Evolutionary conservation across 257 asterid species (phyloP), one percentile per base, ranked within the genome.

Genomic region (Hygrophila difformis): DNA sequence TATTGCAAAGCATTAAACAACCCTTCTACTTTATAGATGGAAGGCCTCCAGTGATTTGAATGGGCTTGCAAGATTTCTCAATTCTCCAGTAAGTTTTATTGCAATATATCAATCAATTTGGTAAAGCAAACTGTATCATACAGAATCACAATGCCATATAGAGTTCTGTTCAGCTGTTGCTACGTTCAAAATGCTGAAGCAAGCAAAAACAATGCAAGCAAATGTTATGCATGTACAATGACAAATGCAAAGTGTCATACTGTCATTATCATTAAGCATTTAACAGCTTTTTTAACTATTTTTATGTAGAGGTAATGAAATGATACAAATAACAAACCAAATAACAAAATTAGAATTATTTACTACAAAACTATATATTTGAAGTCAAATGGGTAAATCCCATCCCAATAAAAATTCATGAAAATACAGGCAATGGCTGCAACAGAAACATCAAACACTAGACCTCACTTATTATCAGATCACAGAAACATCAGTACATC

Each of bases 341-440:
- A n/a, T n/a, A n/a, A n/a, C n/a, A n/a, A 35, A 54, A 14, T 13
- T 15, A 26, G 1, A 34, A 13, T 15, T 44, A 43, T 38, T 14
- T n/a, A 26, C 48, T 11, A 35, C 35, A 8, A 18, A 41, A 17
- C 39, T 21, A 56, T 18, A 61, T 38, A 40, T 35, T 40, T 35
- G 24, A 36, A 51, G 9, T n/a, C 21, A 22, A 20, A 19, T 18
- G n/a, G n/a, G 22, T 43, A 20, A n/a, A 50, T 23, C 5, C 19
- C 22, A 19, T 60, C 39, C 57, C 38, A 37, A 24, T 38, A 23
- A 1, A 19, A 12, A 49, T 43, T n/a, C 45, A 28, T 29, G n/a
- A n/a, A n/a, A n/a, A n/a, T n/a, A n/a, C 31, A 26, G 31, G 31
- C n/a, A 40, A 8, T 44, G 40, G 41, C 2, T 42, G 36, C 17